Conservation (phyloP, 2,329 filamentous ascomycete genomes). For the Cladobotryum protrusum region DNA sequence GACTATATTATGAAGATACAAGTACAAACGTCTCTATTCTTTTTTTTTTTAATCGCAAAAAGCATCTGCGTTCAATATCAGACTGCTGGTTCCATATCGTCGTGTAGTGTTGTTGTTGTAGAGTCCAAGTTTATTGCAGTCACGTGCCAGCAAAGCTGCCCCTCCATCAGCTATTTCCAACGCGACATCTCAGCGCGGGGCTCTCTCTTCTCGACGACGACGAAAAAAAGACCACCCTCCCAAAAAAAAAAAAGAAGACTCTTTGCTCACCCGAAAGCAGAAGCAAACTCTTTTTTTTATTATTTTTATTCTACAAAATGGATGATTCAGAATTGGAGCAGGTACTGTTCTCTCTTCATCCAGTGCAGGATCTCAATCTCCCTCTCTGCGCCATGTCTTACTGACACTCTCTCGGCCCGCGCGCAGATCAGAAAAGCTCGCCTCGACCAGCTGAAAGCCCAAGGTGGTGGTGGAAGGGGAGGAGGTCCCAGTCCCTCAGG, state of each 20-base stretch:
- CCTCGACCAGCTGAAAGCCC: slow-evolving; percentile 83
- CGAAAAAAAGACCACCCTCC: too few species aligned
- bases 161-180: slow-evolving; percentile 15
- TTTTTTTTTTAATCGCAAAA: too few species aligned
- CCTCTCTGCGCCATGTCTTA: not conserved
- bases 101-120: not conserved
- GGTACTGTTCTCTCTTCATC: not conserved
- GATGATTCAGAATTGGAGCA: slow-evolving; percentile 37
- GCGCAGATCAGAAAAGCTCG: slow-evolving; percentile 81
- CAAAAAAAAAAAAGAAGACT: too few species aligned
- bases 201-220: too few species aligned
- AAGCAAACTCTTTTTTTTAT: too few species aligned
- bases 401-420: slow-evolving; percentile 23
- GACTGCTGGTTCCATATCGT: not conserved
- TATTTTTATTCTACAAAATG: slow-evolving; percentile 24
- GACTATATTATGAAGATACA: too few species aligned
- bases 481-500: slow-evolving; percentile 31
- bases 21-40: too few species aligned
- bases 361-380: too few species aligned
- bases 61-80: too few species aligned
- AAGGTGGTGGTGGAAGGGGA: slow-evolving; percentile 47
- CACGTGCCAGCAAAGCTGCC: slow-evolving; percentile 20
- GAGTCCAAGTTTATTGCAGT: slow-evolving; percentile 6
- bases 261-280: too few species aligned
- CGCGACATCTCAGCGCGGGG: too few species aligned